Base-by-base conservation (phyloP, 2,329 filamentous ascomycete genomes). In the Aspergillus sp. region DNA sequence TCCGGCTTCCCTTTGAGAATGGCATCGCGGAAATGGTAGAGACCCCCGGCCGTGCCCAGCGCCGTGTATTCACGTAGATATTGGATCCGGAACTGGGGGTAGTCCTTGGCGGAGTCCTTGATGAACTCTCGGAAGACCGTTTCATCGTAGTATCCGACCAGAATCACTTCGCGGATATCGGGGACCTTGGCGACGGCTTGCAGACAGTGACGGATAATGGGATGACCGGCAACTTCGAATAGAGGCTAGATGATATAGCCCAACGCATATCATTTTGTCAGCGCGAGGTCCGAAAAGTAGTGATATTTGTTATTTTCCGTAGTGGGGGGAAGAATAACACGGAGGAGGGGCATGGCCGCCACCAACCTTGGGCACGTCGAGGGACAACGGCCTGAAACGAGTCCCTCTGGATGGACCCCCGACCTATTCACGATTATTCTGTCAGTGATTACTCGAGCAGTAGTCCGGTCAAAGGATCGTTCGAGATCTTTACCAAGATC, bases 81-180 rank as follows among this genome's bases (percentile, higher is more conserved):
- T 69, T 90, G 88, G 73, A 97, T 88, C 60, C 83, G 82, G 61
- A 97, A 82, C 64, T 88, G 81, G 45, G 90, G 88, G 73, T 94
- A 94, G 66, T 88, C 85, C 67, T 81, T 81, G 51, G 82, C 77
- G 51, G 89, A 82, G 66, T 94, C 86, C 72, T 94, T 95, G 76
- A 97, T 94, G 74, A 97, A 97, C 72, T 96, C 90, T 63, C 89
- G 86, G 80, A 97, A 96, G 61, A 97, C 88, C 40, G 82, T 80
- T 74, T 97, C 93, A 67, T 98, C 93, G 71, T 97, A 98, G 80
- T 98, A 98, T 64, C 93, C 93, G 64, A 98, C 94, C 63, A 98
- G 84, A 75, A 93, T 90, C 60, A 98, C 91, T 72, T 98, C 93
- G 65, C 89, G 87, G 70, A 98, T 88, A 63, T 87, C 85, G 61